Conservation (phyloP, 441 rosid species). For the Aquilaria agallochum region DNA sequence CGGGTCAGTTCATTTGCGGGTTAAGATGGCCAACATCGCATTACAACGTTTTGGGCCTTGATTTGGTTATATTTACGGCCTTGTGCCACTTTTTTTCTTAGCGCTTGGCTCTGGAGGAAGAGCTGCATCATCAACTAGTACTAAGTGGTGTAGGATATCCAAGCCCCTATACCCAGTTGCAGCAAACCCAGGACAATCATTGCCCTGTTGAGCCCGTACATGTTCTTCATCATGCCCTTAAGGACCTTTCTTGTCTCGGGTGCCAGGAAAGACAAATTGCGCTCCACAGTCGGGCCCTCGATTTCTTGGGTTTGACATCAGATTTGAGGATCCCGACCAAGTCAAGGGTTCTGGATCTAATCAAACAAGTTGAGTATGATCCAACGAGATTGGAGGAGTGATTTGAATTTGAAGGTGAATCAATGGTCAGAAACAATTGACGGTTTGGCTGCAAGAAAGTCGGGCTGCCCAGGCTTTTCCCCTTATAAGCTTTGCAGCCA, state of each 20-base stretch:
- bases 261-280: conserved; percentile 74
- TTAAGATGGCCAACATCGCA: too few species aligned
- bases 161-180: conserved; percentile 71
- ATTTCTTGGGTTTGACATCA: conserved; percentile 50
- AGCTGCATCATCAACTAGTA: conserved; percentile 46
- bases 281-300: conserved; percentile 87
- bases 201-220: conserved; percentile 55
- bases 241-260: conserved; percentile 71
- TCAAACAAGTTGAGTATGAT: conserved; percentile 1
- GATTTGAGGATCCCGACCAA: neutral
- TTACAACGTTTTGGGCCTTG: too few species aligned
- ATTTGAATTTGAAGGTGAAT: neutral
- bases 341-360: conserved; percentile 1
- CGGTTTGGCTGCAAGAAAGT: conserved; percentile 4
- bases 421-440: neutral
- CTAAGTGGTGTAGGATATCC: conserved; percentile 49
- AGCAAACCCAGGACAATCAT: conserved; percentile 55
- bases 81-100: too few species aligned
- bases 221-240: conserved; percentile 72
- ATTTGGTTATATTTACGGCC: too few species aligned
- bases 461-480: neutral
- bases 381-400: conserved; percentile 6
- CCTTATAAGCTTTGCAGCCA: conserved; percentile 13
- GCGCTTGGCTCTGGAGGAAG: conserved; percentile 42
- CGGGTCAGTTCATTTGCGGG: too few species aligned